A percentile compares a stretch with the other conserved stretches of the same genome.
phyloP scores from a whole-genome alignment of 2,329 filamentous ascomycete genomes.

The Aureobasidium subglaciale region DNA sequence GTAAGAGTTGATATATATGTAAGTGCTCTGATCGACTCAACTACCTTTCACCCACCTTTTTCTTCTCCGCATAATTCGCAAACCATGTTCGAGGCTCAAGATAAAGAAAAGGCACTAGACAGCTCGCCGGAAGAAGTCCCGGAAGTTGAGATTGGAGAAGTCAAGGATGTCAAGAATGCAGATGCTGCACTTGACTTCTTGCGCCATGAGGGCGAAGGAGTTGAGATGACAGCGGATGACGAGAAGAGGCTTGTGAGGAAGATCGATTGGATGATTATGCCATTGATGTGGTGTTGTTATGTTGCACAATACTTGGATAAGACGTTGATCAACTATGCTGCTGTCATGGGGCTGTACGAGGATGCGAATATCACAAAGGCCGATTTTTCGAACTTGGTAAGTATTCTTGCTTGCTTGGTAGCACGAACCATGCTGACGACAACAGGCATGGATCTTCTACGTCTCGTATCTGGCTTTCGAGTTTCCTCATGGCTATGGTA shows the following conservation, averaged over 20 bases:
- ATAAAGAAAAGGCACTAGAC: constrained; percentile 13
- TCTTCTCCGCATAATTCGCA: background rate
- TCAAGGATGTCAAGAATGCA: constrained; percentile 24
- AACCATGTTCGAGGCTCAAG: constrained; percentile 5
- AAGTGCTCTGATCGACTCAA: background rate
- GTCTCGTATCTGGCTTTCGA: constrained; percentile 32
- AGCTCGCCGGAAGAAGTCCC: background rate
- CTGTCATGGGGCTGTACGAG: constrained; percentile 35
- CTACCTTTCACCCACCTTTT: background rate
- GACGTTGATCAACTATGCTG: constrained; percentile 35
- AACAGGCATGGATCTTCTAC: constrained; percentile 28
- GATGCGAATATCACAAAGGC: constrained; percentile 29
- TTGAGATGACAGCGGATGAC: constrained; percentile 20
- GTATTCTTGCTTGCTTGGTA: constrained; percentile 19
- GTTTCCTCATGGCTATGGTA: constrained; percentile 40
- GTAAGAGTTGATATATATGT: background rate
- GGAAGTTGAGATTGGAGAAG: constrained; percentile 19
- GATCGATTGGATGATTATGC: constrained; percentile 37
- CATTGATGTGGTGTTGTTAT: constrained; percentile 34
- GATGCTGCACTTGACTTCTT: constrained; percentile 28
- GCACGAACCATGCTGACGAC: background rate
- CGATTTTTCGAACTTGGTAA: constrained; percentile 29
- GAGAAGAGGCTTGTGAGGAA: constrained; percentile 26
- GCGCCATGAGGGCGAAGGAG: constrained; percentile 23
- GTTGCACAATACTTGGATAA: constrained; percentile 37